These are phyloP conservation scores for Dendryphion nanum DNA, from an alignment of 2,329 filamentous ascomycete species.

Conservation along the genomic window DNA sequence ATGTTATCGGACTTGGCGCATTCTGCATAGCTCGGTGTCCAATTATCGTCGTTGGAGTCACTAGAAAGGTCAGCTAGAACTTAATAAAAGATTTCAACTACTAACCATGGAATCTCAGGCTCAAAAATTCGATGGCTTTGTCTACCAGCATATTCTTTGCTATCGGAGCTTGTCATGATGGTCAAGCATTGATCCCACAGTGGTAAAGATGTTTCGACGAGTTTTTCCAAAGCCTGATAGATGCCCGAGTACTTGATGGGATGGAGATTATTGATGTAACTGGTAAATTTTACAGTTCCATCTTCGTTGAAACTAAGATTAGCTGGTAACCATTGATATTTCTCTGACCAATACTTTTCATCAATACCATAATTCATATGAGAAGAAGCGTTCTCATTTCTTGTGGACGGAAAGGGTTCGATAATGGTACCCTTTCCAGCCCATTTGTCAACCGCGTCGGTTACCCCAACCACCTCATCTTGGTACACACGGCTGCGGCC, in stretches of 20 bases:
- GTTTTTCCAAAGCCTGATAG: slow-evolving; percentile 17
- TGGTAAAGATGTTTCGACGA: slow-evolving; percentile 19
- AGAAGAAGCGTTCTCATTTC: background rate
- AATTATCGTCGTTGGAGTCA: slow-evolving; percentile 13
- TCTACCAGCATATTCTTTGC: no score
- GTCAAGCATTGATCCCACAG: slow-evolving; percentile 22
- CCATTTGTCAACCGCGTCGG: slow-evolving; percentile 24
- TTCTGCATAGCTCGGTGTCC: slow-evolving; percentile 10
- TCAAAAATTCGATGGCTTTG: no score
- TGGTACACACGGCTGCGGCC: slow-evolving; percentile 46
- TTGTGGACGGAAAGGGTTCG: slow-evolving; percentile 4
- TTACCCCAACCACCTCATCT: slow-evolving; percentile 25
- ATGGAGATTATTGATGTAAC: slow-evolving; percentile 57
- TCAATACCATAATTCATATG: slow-evolving; percentile 5
- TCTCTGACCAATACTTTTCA: slow-evolving; percentile 15
- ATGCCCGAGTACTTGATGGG: slow-evolving; percentile 31
- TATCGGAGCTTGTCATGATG: background rate
- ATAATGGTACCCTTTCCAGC: slow-evolving; percentile 30
- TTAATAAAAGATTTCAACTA: no score
- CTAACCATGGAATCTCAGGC: no score
- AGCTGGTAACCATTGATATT: slow-evolving; percentile 52
- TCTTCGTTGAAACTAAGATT: slow-evolving; percentile 45
- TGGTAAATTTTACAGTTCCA: slow-evolving; percentile 40
- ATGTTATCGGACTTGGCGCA: slow-evolving; percentile 8
- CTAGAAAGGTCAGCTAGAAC: no score